Conservation (phyloP, 1,139 yeast genomes). For the Spathaspora jeffriesii region DNA sequence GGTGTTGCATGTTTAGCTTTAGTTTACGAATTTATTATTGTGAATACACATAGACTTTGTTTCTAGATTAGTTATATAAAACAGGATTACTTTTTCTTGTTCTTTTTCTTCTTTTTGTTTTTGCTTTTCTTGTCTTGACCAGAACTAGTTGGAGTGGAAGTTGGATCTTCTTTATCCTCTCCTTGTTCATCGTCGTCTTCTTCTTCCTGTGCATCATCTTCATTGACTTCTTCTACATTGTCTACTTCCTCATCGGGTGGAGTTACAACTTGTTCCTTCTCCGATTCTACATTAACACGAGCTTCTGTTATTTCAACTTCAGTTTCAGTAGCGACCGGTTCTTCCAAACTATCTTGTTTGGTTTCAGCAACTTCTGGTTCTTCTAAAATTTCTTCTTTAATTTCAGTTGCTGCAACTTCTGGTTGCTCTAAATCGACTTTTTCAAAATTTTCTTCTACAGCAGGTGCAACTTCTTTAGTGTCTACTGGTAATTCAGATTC, state of each 20-base stretch:
- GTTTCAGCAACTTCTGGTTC: not conserved
- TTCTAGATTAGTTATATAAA: slow-evolving; percentile 9
- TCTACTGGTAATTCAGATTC: not conserved
- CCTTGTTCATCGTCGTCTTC: slow-evolving; percentile 26
- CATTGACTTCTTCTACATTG: slow-evolving; percentile 8
- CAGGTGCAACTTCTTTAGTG: not conserved
- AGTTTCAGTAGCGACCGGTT: slow-evolving; percentile 4
- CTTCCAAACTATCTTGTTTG: not conserved
- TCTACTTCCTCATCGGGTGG: slow-evolving; percentile 9
- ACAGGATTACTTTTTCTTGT: slow-evolving; percentile 7
- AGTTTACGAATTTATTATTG: not conserved
- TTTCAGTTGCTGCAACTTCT: slow-evolving; percentile 5
- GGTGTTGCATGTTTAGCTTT: not conserved
- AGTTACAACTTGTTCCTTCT: slow-evolving; percentile 7
- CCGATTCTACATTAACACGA: slow-evolving; percentile 7
- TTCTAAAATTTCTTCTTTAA: slow-evolving; percentile 7
- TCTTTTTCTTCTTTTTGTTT: slow-evolving; percentile 15
- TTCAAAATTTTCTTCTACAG: slow-evolving; percentile 8
- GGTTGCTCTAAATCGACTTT: slow-evolving; percentile 10
- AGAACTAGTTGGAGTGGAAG: not conserved
- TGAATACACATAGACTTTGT: slow-evolving; percentile 4
- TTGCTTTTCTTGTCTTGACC: slow-evolving; percentile 14
- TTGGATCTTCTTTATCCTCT: slow-evolving; percentile 15
- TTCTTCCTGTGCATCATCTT: slow-evolving; percentile 12
- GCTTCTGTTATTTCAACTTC: slow-evolving; percentile 7